Base-by-base conservation (phyloP, 192 early-diverging fungal genomes). In the Linnemannia exigua region DNA sequence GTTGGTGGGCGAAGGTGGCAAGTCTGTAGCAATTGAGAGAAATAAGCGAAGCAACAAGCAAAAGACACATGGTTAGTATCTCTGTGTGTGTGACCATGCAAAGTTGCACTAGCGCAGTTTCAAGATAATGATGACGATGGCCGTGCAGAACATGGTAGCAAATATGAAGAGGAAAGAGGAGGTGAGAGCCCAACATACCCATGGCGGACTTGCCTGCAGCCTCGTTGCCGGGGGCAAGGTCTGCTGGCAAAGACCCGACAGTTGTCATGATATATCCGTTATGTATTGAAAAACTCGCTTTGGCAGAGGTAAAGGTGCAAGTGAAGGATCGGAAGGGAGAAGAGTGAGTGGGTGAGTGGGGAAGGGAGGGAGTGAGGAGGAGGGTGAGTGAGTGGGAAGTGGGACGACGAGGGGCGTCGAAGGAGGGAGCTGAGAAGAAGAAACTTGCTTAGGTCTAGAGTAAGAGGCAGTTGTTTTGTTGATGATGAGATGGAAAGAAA, bases 1-100 rank as follows among this genome's bases (percentile, higher is more conserved):
- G 50, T 79, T 80, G 19, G 77, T 72, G 33, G 78, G 78, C 12
- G 83, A 86, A 41, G 83, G 78, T 15, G 77, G 74, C 63, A 79
- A 61, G 47, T 86, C 82, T 84, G 28, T 19, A 76, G 50, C 41
- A 16, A 72, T 2, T 61, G 16, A 35, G 28, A 44, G 1, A 1
- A 58, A 33, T 44, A 15, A 44, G n/a, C n/a, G n/a, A n/a, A n/a
- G n/a, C n/a, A 16, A 25, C 9, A 19, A 15, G 35, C 8, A 4
- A 44, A 25, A 25, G 20, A 44, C n/a, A 25, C 70, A 71, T 73
- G 37, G 70, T 15, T 68, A 37, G 33, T 35, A 17, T 25, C 19
- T 25, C 35, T 68, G 17, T 68, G 35, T 68, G 67, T 68, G 67
- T 68, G 67, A 68, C 52, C 52, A 54, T 20, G 25, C 48, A 54